Percentiles rank a stretch among this genome's conserved stretches.
phyloP scores from a whole-genome alignment of 805 yeast species.

The Myxozyma lipomycoides region DNA sequence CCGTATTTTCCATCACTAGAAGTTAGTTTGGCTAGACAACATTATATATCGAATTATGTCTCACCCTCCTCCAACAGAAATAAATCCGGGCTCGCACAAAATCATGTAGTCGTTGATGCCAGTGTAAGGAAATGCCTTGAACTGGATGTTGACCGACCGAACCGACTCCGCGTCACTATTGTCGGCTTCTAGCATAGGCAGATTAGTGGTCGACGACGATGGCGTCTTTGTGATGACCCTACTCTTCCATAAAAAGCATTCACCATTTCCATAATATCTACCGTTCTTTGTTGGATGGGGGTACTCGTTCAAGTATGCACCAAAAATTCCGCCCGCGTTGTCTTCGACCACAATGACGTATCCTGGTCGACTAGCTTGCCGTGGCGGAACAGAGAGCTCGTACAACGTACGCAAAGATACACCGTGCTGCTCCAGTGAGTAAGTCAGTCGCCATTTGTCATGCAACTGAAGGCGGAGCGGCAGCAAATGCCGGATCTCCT shows the following conservation, averaged over 20 bases:
- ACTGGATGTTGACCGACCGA: slow-evolving; percentile 39
- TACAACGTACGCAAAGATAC: slow-evolving; percentile 79
- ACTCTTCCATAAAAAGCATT: slow-evolving; percentile 84
- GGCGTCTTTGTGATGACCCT: slow-evolving; percentile 61
- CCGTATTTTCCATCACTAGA: slow-evolving; percentile 76
- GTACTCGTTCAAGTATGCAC: slow-evolving; percentile 54
- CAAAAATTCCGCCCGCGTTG: slow-evolving; percentile 38
- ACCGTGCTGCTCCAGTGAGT: slow-evolving; percentile 90
- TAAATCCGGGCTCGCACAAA: slow-evolving; percentile 69
- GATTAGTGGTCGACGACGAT: slow-evolving; percentile 82
- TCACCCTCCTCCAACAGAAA: slow-evolving; percentile 81
- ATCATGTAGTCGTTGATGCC: slow-evolving; percentile 83
- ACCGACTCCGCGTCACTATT: slow-evolving; percentile 19
- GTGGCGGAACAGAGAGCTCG: slow-evolving; percentile 47
- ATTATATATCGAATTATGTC: neutral
- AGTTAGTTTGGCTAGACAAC: neutral
- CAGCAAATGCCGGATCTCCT: slow-evolving; percentile 64
- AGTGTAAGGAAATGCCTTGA: slow-evolving; percentile 82
- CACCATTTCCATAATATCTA: slow-evolving; percentile 88
- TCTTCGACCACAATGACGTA: slow-evolving; percentile 74
- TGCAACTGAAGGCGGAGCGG: slow-evolving; percentile 77
- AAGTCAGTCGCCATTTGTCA: slow-evolving; percentile 71
- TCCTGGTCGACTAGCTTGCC: slow-evolving; percentile 49
- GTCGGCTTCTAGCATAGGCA: slow-evolving; percentile 40
- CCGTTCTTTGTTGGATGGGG: slow-evolving; percentile 67